These are phyloP conservation scores for Mucor lusitanicus DNA, from an alignment of 371 early-diverging fungal species.

Conservation along the genomic window DNA sequence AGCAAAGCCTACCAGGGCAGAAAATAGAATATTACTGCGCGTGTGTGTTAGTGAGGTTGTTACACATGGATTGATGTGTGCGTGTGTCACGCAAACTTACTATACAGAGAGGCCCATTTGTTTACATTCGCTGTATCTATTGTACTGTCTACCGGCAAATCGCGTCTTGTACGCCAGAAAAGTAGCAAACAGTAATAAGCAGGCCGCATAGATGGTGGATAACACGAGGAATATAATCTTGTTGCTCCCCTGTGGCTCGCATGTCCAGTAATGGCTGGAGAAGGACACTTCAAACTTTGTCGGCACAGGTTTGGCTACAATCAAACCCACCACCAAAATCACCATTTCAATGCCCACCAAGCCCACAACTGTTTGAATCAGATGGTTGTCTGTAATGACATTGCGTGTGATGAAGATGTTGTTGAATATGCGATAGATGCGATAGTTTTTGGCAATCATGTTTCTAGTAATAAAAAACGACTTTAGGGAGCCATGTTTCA, in stretches of 20 bases:
- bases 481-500: background rate
- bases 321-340: conserved; percentile 42
- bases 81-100: conserved; percentile 39
- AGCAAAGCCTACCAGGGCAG: conserved; percentile 55
- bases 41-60: too few relatives aligned
- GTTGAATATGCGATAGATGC: conserved; percentile 63
- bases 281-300: conserved; percentile 38
- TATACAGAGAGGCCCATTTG: conserved; percentile 65
- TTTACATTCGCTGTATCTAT: conserved; percentile 61
- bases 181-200: conserved; percentile 52
- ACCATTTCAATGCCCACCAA: conserved; percentile 55
- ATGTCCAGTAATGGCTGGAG: conserved; percentile 52
- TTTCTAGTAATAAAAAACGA: conserved; percentile 32
- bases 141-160: conserved; percentile 51
- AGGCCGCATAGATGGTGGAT: conserved; percentile 38
- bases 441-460: conserved; percentile 66
- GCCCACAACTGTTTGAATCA: conserved; percentile 51
- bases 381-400: conserved; percentile 57
- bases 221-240: conserved; percentile 37
- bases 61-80: too few relatives aligned
- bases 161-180: conserved; percentile 62
- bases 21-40: conserved; percentile 57
- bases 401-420: conserved; percentile 63
- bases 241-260: conserved; percentile 24
- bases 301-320: conserved; percentile 40